Evolutionary conservation across 2,329 filamentous ascomycete genomes (phyloP), one percentile per base, ranked within the genome.

Genomic region (Lasiodiplodia gonubiensis): DNA sequence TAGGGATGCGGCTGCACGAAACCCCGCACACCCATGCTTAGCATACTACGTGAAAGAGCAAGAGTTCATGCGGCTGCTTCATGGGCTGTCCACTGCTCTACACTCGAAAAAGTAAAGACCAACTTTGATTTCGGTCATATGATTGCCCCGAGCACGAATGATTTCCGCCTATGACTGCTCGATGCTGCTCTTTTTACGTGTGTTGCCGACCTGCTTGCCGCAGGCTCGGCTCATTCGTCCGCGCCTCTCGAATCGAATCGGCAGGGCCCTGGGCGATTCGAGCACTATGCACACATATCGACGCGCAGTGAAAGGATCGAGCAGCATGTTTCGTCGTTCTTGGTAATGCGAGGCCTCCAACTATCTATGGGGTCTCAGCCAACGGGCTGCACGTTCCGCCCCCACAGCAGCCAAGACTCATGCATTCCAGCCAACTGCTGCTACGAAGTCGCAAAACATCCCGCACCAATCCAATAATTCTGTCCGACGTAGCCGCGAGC

Each of bases 1-100:
- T 51, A 51, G 27, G 59, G 59, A 25, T 63, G 46, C 46, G n/a
- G 59, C 46, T 51, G 46, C 59, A 63, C 39, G 30, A 18, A n/a
- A 49, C 57, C 21, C 57, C 12, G 11, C 25, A 23, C 25, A 61
- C n/a, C 57, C 42, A 37, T 63, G 59, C 59, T 27, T n/a, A 18
- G 30, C 39, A 48, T 42, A 48, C 48, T 49, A 49, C 39, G 18
- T 21, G 27, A 51, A 51, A 48, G 59, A 63, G 27, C 10, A 51
- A 21, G 46, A 30, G 59, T 63, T 63, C 59, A 63, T 63, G 59
- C 59, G 46, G 59, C 59, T 51, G n/a, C 59, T 63, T 35, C 27
- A 6, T 61, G 27, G 35, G 11, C 18, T 51, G 18, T 33, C 59
- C 18, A 49, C 46, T 25, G 27, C 11, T 23, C 5, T 51, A 16